These are phyloP conservation scores for Beauveria sp. DNA, from an alignment of 2,329 filamentous ascomycete species.

Conservation along the genomic window DNA sequence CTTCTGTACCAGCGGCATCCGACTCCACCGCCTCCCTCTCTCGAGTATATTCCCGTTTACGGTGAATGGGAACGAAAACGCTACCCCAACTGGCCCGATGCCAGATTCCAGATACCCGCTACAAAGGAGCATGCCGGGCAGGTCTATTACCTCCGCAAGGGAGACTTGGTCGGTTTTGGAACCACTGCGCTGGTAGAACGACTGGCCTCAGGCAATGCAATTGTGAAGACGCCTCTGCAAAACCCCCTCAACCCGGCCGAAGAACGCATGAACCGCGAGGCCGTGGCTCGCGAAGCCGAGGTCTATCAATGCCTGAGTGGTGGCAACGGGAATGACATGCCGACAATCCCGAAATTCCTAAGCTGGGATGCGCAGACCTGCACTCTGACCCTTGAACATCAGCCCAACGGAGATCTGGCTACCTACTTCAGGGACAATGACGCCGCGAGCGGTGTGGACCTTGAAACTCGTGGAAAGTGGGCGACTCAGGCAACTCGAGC, in stretches of 20 bases:
- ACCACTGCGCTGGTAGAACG: constrained; percentile 17
- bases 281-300: constrained; percentile 17
- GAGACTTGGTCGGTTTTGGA: constrained; percentile 14
- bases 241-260: constrained; percentile 13
- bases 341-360: constrained; percentile 16
- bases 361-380: constrained; percentile 18
- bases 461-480: constrained; percentile 21
- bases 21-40: neutral
- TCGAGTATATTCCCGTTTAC: constrained; percentile 14
- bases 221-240: constrained; percentile 17
- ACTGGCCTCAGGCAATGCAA: constrained; percentile 16
- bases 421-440: constrained; percentile 15
- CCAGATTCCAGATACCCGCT: constrained; percentile 16
- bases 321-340: constrained; percentile 6
- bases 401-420: constrained; percentile 20
- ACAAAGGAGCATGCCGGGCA: constrained; percentile 11
- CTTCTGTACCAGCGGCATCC: neutral
- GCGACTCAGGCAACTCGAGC: constrained; percentile 25
- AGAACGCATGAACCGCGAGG: constrained; percentile 11
- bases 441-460: neutral
- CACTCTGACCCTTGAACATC: constrained; percentile 20
- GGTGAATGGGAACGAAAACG: constrained; percentile 16
- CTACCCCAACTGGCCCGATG: constrained; percentile 17
- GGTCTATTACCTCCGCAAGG: constrained; percentile 19
- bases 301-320: constrained; percentile 18